These are phyloP conservation scores for Candida cerambycidarum DNA, from an alignment of 805 yeast genomes.

Conservation along the genomic window DNA sequence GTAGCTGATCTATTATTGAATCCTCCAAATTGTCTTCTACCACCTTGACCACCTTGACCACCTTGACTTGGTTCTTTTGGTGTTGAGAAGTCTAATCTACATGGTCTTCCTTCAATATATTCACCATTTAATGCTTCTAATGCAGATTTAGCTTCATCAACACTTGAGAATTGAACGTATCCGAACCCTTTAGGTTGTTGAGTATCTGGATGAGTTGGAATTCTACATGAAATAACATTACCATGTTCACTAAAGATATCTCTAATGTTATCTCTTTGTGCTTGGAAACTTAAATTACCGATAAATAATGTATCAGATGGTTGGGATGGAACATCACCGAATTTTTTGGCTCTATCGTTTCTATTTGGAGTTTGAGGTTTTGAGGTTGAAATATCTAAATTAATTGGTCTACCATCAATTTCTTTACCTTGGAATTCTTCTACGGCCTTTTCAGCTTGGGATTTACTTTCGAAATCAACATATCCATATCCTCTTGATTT, in stretches of 20 bases:
- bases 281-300: conserved; percentile 93
- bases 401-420: conserved; percentile 95
- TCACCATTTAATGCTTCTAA: conserved; percentile 85
- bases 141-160: conserved; percentile 91
- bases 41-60: conserved; percentile 25
- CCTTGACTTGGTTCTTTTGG: conserved; percentile 62
- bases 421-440: conserved; percentile 86
- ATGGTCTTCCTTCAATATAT: conserved; percentile 85
- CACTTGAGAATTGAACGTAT: conserved; percentile 84
- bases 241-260: conserved; percentile 77
- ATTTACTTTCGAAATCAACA: conserved; percentile 83
- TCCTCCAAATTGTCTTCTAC: conserved; percentile 40
- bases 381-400: conserved; percentile 86
- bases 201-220: conserved; percentile 98
- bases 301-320: conserved; percentile 96
- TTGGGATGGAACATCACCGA: conserved; percentile 85
- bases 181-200: conserved; percentile 99
- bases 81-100: conserved; percentile 91
- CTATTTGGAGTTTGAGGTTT: conserved; percentile 64
- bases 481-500: conserved; percentile 97
- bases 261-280: conserved; percentile 75
- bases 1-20: conserved; percentile 50
- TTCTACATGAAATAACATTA: conserved; percentile 81
- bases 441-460: conserved; percentile 83
- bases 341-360: conserved; percentile 81